Evolutionary conservation across 441 rosid genomes (phyloP).

Genomic region (Melastoma candidum): DNA sequence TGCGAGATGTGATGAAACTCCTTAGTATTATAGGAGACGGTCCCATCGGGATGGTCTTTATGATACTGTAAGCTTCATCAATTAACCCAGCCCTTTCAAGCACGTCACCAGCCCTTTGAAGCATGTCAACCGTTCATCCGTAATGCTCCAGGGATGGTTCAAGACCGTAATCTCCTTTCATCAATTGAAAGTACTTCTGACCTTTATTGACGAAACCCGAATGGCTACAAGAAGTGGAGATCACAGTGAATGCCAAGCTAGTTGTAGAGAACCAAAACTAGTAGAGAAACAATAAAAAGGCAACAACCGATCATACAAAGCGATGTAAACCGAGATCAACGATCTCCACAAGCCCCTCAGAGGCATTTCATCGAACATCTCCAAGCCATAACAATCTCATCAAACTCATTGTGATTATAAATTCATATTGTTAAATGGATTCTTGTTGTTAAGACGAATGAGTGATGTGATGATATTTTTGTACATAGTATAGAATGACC

Average conservation of each 20-base stretch:
- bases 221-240: conserved; percentile 27
- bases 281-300: neutral
- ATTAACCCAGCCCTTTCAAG: conserved; percentile 29
- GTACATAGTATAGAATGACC: too few relatives aligned
- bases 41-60: conserved; percentile 22
- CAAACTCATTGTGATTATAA: conserved; percentile 3
- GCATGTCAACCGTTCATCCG: conserved; percentile 27
- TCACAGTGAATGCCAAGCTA: conserved; percentile 14
- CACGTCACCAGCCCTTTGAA: neutral
- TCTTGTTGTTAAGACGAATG: too few relatives aligned
- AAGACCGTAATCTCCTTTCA: conserved; percentile 13
- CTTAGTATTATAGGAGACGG: conserved; percentile 22
- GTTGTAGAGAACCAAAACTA: conserved; percentile 7
- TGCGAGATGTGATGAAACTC: conserved; percentile 24
- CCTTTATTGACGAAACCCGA: conserved; percentile 22
- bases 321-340: conserved; percentile 22
- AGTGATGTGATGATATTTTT: too few relatives aligned
- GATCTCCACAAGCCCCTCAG: conserved; percentile 25
- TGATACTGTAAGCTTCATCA: conserved; percentile 18
- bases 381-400: conserved; percentile 14
- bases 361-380: conserved; percentile 26
- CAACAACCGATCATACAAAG: conserved; percentile 14
- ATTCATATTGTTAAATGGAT: too few relatives aligned
- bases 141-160: conserved; percentile 24
- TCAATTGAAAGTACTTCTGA: conserved; percentile 9